Conservation (phyloP, 441 rosid species). For the Populus hybrid region DNA sequence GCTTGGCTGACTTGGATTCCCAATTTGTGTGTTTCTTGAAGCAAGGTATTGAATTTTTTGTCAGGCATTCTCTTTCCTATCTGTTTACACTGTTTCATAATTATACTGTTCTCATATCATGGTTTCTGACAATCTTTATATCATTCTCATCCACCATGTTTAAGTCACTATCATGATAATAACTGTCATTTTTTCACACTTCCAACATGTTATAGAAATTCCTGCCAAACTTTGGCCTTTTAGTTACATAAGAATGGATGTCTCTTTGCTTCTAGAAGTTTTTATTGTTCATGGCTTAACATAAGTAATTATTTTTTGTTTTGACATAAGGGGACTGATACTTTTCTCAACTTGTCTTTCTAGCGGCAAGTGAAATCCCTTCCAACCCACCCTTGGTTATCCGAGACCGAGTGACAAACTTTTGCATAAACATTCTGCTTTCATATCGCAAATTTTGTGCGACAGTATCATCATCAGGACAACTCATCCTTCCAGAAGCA, state of each 20-base stretch:
- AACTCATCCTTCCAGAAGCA: constrained; percentile 98
- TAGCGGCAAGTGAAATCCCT: constrained; percentile 85
- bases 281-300: neutral
- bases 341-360: constrained; percentile 17
- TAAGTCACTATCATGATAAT: neutral
- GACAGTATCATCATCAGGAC: constrained; percentile 93
- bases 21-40: constrained; percentile 94
- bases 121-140: neutral
- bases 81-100: neutral
- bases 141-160: neutral
- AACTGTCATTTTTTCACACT: neutral
- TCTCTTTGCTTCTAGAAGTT: neutral
- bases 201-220: constrained; percentile 9
- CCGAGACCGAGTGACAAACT: constrained; percentile 78
- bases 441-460: constrained; percentile 98
- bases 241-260: neutral
- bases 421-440: constrained; percentile 68
- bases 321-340: neutral
- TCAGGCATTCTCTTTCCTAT: constrained; percentile 11
- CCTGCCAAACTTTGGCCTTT: neutral
- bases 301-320: neutral
- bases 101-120: neutral
- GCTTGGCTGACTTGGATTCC: constrained; percentile 89
- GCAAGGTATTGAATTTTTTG: constrained; percentile 59
- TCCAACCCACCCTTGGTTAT: constrained; percentile 57